A percentile compares a stretch with the other conserved stretches of the same genome.
Conservation (phyloP, 1,284 basidiomycete genomes). For the Cystobasidium slooffiae region DNA sequence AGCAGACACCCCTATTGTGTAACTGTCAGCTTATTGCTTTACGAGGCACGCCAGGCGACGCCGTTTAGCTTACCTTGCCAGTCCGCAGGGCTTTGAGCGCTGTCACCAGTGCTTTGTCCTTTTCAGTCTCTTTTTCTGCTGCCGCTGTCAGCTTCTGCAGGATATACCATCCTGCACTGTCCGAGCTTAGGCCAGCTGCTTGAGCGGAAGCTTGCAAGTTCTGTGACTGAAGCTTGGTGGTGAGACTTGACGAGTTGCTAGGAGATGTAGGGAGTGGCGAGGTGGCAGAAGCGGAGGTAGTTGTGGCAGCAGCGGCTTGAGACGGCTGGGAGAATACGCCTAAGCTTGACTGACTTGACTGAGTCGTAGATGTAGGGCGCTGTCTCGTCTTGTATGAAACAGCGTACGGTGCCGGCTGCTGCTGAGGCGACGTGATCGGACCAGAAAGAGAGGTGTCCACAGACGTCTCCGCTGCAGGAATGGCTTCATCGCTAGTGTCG, state of each 20-base stretch:
- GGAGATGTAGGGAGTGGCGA: constrained; percentile 28
- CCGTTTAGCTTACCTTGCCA: constrained; percentile 45
- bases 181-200: constrained; percentile 44
- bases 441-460: not conserved
- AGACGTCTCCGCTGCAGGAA: not conserved
- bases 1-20: constrained; percentile 12
- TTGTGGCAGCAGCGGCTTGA: constrained; percentile 17
- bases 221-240: constrained; percentile 45
- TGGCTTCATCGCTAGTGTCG: constrained; percentile 1
- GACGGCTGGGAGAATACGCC: constrained; percentile 20
- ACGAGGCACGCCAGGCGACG: too few relatives aligned
- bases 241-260: constrained; percentile 17
- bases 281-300: constrained; percentile 28
- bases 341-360: not conserved
- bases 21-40: not conserved
- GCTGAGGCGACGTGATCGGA: constrained; percentile 15
- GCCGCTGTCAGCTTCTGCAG: constrained; percentile 38
- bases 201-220: constrained; percentile 50
- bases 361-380: constrained; percentile 14
- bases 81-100: constrained; percentile 39
- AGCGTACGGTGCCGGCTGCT: constrained; percentile 7
- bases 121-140: constrained; percentile 11
- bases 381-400: constrained; percentile 36
- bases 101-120: constrained; percentile 34
- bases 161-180: constrained; percentile 46